Evolutionary conservation across 257 asterid genomes (phyloP), one percentile per base, ranked within the genome.

Genomic region (Jaltomata sinuosa): DNA sequence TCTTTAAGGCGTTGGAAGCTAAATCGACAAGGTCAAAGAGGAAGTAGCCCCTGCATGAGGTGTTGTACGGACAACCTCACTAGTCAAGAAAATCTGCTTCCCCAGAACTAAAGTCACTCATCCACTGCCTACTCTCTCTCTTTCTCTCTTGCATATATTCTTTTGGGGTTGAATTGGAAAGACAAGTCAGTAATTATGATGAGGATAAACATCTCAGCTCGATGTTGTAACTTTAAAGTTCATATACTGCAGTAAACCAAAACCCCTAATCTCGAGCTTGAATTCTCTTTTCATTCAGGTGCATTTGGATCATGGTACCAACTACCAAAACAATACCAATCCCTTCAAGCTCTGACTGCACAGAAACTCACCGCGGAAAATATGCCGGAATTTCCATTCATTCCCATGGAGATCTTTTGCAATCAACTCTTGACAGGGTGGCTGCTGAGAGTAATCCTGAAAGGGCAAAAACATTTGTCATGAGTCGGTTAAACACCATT

Each of bases 341-440:
- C 40, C 61, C 22, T 52, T 31, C 65, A 45, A 65, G n/a, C 61
- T 32, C 78, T 18, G 50, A 21, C 29, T 8, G 29, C 32, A 52
- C 5, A 78, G 65, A 89, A 89, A 59, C 91, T 84, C 85, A 89
- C 99, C 99, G 52, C 99, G 94, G 87, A 96, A 96, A 45, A 96
- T 94, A 87, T 96, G 99, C 89, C 98, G 87, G 84, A 96, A 96
- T 90, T 94, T 96, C 99, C 99, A 96, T 85, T 96, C 99, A 86
- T 94, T 93, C 67, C 97, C 98, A 86, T 94, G 99, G 84, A 96
- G 98, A 89, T 96, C 99, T 91, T 94, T 94, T 11, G 99, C 98
- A 71, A 92, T 91, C 87, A 96, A 91, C 86, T 96, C 99, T 90
- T 96, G 98, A 79, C 90, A 88, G 1, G 99, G 99, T 76, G 99